Base-by-base conservation (phyloP, 768 basidiomycete genomes). In the Suillus americanus region DNA sequence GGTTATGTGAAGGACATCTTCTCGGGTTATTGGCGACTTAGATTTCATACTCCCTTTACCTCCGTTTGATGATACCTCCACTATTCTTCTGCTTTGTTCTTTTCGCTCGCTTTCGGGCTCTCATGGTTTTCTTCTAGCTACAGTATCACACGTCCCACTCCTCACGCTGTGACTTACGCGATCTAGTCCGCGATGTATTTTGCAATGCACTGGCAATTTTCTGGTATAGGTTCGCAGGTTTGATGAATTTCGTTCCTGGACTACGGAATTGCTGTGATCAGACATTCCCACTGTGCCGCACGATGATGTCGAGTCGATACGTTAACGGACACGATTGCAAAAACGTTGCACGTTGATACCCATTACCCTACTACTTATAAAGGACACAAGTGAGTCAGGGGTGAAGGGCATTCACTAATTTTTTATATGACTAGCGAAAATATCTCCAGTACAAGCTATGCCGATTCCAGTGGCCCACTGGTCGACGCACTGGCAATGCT, bases 31-130 rank as follows among this genome's bases (percentile, higher is more conserved):
- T 77, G 80, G 80, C 77, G 82, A 80, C 82, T 85, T 91, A 89
- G 88, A 89, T 82, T 85, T 83, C 73, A 83, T 80, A 79, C 80
- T 73, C 73, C 77, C 81, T 84, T 89, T 87, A 85, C 86, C 87
- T 86, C 80, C 81, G 72, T 88, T 84, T 82, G 84, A 91, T 89
- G 90, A 92, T 91, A 92, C 90, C 90, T 89, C 80, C 74, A 78
- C 78, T 51, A 70, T 69, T 68, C 63, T 69, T 68, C 64, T 76
- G 53, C 73, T 73, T 70, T 67, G 50, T 68, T 67, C 68, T 74
- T 64, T 62, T 64, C 66, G 67, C 67, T 70, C 71, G 64, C 66
- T 69, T 66, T 71, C 40, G 62, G 53, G 54, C 60, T 20, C 66
- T 68, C 69, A 69, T 68, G 65, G 74, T 74, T 72, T 70, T 65